Conservation (phyloP, 148 eudicot species). For the Amaranthus cruentus region DNA sequence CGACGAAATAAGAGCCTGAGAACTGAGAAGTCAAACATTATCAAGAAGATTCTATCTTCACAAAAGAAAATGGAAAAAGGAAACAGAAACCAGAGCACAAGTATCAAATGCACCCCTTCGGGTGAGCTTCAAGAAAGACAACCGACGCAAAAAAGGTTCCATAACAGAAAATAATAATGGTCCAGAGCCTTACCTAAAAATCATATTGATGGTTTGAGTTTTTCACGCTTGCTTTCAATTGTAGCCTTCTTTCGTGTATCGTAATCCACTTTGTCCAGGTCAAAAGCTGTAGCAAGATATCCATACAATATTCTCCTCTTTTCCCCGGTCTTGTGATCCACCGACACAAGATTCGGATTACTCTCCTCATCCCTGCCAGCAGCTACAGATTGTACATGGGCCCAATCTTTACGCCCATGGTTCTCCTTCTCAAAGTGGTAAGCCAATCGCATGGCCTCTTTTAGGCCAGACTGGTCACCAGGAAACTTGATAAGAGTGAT, state of each 20-base stretch:
- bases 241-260: constrained; percentile 68
- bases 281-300: constrained; percentile 63
- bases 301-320: constrained; percentile 69
- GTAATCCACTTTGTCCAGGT: constrained; percentile 67
- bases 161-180: neutral
- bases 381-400: constrained; percentile 44
- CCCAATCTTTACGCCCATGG: constrained; percentile 76
- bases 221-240: constrained; percentile 60
- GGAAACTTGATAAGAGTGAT: constrained; percentile 62
- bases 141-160: too few relatives aligned
- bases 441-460: constrained; percentile 67
- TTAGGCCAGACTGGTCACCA: constrained; percentile 64
- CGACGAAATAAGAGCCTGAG: too few relatives aligned
- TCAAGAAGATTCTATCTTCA: too few relatives aligned
- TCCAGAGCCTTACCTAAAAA: constrained; percentile 12
- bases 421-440: constrained; percentile 66
- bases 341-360: constrained; percentile 61
- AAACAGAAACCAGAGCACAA: too few relatives aligned
- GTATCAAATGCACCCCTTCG: too few relatives aligned
- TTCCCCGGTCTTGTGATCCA: constrained; percentile 69
- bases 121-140: too few relatives aligned
- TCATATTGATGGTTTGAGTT: constrained; percentile 33
- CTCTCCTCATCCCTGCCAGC: constrained; percentile 56
- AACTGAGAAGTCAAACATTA: too few relatives aligned
- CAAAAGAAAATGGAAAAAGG: too few relatives aligned